These are phyloP conservation scores for Spatholobus suberectus DNA, from an alignment of 306 rosid species.

Conservation along the genomic window DNA sequence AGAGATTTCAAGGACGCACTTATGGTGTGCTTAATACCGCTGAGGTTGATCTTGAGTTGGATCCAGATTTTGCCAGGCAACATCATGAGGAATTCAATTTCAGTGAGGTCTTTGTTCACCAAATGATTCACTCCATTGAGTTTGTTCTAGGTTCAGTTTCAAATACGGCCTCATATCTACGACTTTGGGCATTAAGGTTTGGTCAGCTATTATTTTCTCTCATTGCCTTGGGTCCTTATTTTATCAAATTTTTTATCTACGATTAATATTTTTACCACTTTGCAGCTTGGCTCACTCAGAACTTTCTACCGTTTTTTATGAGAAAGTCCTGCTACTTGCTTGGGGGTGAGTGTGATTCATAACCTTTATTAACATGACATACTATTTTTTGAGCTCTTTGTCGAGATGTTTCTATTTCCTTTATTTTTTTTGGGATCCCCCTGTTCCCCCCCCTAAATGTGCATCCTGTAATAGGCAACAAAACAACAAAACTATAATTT, in stretches of 20 bases:
- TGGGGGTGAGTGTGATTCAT: conserved; percentile 80
- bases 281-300: conserved; percentile 96
- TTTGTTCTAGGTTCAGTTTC: conserved; percentile 94
- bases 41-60: conserved; percentile 77
- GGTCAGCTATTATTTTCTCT: conserved; percentile 28
- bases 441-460: background rate
- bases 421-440: background rate
- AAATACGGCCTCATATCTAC: conserved; percentile 94
- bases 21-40: conserved; percentile 77
- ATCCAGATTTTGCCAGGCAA: conserved; percentile 77
- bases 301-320: conserved; percentile 90
- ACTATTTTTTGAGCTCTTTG: background rate
- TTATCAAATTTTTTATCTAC: background rate
- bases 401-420: background rate
- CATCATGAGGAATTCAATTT: conserved; percentile 82
- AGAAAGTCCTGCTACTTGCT: conserved; percentile 90
- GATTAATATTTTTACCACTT: conserved; percentile 34
- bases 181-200: conserved; percentile 96
- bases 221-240: conserved; percentile 17
- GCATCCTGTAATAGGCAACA: background rate
- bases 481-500: background rate
- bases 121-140: conserved; percentile 95
- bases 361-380: background rate
- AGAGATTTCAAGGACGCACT: conserved; percentile 88
- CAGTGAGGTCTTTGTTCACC: conserved; percentile 93